Base-by-base conservation (phyloP, 2,329 filamentous ascomycete species). In the Aspergillus amoenus region DNA sequence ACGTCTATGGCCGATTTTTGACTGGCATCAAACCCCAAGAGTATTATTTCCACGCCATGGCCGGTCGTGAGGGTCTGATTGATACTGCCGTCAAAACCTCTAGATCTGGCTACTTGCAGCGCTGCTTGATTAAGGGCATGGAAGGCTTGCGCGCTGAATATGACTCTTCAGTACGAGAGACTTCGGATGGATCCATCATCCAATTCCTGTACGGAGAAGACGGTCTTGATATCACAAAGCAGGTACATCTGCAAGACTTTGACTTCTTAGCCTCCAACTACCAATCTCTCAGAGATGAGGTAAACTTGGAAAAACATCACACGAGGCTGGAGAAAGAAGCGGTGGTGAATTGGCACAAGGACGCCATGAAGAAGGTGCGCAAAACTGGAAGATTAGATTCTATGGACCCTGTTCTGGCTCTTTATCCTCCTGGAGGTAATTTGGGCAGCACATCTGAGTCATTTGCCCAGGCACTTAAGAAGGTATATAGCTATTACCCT, bases 31-130 rank as follows among this genome's bases (percentile, higher is more conserved):
- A 93, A 54, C 94, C 94, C 4, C 94, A 99, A 70, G 95, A 99
- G 73, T 99, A 97, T 75, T 99, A 93, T 74, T 99, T 99, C 81
- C 94, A 99, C 84, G 92, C 95, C 75, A 99, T 99, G 95, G 94
- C 93, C 70, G 95, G 95, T 67, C 87, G 94, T 78, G 95, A 99
- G 82, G 94, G 94, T 81, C 81, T 99, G 64, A 99, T 99, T 71
- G 94, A 99, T 83, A 99, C 94, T 18, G 94, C 94, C 62, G 94
- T 99, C 74, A 99, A 99, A 79, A 99, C 94, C 1, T 96, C 93
- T 9, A 88, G 94, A 70, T 97, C 94, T 27, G 95, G 94, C 59
- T 99, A 99, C 71, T 81, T 99, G 51, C 94, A 99, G 73, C 84
- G 95, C 71, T 99, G 94, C 82, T 83, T 99, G 61, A 95, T 99